Evolutionary conservation across 208 protist genomes (phyloP).

Genomic region (Acanthamoeba healyi): DNA sequence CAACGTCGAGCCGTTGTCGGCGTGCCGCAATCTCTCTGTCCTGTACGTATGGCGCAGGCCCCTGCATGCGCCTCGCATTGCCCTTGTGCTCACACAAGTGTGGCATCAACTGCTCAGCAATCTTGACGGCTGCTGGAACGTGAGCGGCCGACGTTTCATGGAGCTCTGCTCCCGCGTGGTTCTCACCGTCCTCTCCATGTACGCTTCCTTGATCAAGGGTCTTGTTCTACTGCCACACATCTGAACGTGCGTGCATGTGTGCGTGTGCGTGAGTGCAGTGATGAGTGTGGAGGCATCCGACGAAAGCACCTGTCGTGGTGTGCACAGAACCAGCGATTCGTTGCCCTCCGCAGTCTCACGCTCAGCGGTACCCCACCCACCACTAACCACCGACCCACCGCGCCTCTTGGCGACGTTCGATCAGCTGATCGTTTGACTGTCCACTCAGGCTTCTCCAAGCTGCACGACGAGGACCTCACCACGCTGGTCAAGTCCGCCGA

Average conservation of each 20-base stretch:
- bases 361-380: neutral
- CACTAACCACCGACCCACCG: neutral
- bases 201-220: neutral
- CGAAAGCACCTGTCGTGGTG: slow-evolving; percentile 6
- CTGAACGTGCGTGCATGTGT: neutral
- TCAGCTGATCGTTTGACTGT: neutral
- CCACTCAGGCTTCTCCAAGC: neutral
- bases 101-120: too few species aligned
- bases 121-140: slow-evolving; percentile 9
- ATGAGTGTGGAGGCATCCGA: slow-evolving; percentile 19
- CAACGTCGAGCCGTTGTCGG: neutral
- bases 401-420: too few species aligned
- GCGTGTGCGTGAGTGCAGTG: neutral
- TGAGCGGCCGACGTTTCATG: neutral
- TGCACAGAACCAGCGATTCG: slow-evolving; percentile 18
- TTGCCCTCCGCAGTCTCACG: neutral
- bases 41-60: too few species aligned
- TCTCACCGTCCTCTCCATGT: slow-evolving; percentile 32
- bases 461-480: neutral
- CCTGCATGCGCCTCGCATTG: too few species aligned
- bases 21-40: neutral
- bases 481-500: slow-evolving; percentile 10
- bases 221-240: neutral
- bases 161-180: neutral
- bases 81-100: neutral